Conservation (phyloP, 371 early-diverging fungal genomes). For the Encephalitozoon hellem region DNA sequence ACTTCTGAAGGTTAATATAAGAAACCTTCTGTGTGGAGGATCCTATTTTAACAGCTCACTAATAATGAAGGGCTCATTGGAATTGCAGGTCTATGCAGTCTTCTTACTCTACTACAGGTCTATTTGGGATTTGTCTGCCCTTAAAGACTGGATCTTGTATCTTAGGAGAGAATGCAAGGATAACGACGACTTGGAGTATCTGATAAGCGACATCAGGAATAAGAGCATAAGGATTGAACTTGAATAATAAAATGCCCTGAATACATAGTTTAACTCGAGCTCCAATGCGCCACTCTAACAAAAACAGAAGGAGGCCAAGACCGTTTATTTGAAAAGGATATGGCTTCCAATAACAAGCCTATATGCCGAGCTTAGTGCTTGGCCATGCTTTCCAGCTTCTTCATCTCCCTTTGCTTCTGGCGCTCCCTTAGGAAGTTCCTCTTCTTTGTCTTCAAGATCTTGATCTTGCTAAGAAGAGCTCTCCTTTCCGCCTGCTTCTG, state of each 20-base stretch:
- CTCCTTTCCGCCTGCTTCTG: not conserved
- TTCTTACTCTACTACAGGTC: slow-evolving; percentile 26
- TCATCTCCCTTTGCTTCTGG: slow-evolving; percentile 3
- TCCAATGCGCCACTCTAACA: not conserved
- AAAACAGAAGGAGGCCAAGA: not conserved
- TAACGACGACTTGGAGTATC: slow-evolving; percentile 17
- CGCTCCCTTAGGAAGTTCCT: slow-evolving; percentile 1
- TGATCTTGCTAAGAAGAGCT: not conserved
- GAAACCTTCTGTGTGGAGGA: slow-evolving; percentile 43
- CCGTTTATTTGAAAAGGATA: not conserved
- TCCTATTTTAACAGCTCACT: slow-evolving; percentile 30
- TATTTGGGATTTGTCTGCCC: slow-evolving; percentile 32
- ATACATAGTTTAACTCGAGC: not conserved
- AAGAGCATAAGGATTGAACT: slow-evolving; percentile 9
- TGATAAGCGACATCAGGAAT: slow-evolving; percentile 15
- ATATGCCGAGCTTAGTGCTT: not conserved
- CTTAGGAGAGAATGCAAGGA: slow-evolving; percentile 23
- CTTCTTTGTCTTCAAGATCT: slow-evolving; percentile 1
- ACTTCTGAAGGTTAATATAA: slow-evolving; percentile 32
- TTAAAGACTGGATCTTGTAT: slow-evolving; percentile 11
- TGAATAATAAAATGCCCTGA: not conserved
- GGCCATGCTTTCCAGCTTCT: not conserved
- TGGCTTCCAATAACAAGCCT: not conserved
- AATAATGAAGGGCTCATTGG: not conserved
- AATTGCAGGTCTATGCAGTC: slow-evolving; percentile 25